Conservation (phyloP, 2,329 filamentous ascomycete species). For the Colletotrichum coccodes region DNA sequence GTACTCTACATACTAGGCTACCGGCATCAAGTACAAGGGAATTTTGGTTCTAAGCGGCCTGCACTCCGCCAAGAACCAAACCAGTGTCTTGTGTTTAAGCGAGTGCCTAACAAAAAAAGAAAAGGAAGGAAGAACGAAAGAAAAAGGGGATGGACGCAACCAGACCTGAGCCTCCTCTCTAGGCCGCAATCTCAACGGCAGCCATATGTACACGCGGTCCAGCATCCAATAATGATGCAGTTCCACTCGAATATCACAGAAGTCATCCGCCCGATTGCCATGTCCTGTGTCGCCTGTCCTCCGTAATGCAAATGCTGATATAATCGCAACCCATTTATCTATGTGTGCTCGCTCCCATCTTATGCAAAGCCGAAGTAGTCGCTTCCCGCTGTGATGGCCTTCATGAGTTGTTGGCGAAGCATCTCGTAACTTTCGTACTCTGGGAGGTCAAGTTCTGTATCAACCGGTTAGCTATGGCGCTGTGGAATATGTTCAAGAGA, state of each 20-base stretch:
- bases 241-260: conserved; percentile 16
- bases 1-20: conserved; percentile 26
- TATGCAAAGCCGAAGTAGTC: conserved; percentile 98
- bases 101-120: neutral
- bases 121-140: too few relatives aligned
- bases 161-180: neutral
- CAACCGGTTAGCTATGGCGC: neutral
- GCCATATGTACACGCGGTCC: conserved; percentile 25
- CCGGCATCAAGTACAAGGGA: neutral
- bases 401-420: conserved; percentile 87
- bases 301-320: conserved; percentile 31
- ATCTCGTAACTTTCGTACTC: conserved; percentile 98
- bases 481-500: neutral
- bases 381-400: conserved; percentile 96
- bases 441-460: conserved; percentile 90
- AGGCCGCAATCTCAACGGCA: neutral
- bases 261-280: conserved; percentile 7
- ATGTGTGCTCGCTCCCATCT: conserved; percentile 36
- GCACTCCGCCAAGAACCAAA: conserved; percentile 21
- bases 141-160: neutral
- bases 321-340: conserved; percentile 20
- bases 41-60: conserved; percentile 7
- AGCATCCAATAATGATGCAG: conserved; percentile 10
- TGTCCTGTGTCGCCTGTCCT: conserved; percentile 25
- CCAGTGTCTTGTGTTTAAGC: neutral